Base-by-base conservation (phyloP, 495 filamentous ascomycete species). In the Pyrenula aspistea region DNA sequence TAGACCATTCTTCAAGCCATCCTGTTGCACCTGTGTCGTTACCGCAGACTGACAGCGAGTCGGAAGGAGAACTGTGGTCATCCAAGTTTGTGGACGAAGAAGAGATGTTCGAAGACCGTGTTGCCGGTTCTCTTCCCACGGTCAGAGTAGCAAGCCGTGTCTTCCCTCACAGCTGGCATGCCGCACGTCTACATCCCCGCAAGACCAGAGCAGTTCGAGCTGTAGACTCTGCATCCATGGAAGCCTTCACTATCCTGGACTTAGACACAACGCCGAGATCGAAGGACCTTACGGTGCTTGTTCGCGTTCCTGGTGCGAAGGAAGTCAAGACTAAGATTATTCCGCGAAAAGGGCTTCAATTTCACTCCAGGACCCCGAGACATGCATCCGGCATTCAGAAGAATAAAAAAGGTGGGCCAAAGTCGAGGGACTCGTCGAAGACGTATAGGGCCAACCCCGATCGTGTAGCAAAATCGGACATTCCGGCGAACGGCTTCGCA, bases 41-140 rank as follows among this genome's bases (percentile, higher is more conserved):
- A 12, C 84, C 84, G 11, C 67, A 67, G 25, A 67, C 62, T 24
- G 61, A 60, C 31, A 61, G 53, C 55, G 66, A 61, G 12, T 25
- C 56, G 12, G 65, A 62, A 11, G 55, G 55, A 22, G 72, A 70
- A n/a, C 69, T 75, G 53, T 53, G 71, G 22, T 76, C 72, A 47
- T 80, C 78, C 2, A 83, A 79, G 59, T 80, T 80, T 22, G 84
- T 86, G 25, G 87, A 89, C 67, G 84, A 82, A 15, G 88, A 92
- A 59, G 86, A 85, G 56, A 86, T 89, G 60, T 89, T 92, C 56
- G 88, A 89, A 58, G 86, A 91, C 64, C 86, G 86, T 57, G 88
- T 90, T 67, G 86, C 85, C 66, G 88, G 86, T 2, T 90, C 86
- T 49, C 67, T 87, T 21, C 87, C 87, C 11, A 76, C 80, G 31